A percentile compares a stretch with the other conserved stretches of the same genome.
Conservation (phyloP, 805 yeast species). For the Hanseniaspora meyeri region DNA sequence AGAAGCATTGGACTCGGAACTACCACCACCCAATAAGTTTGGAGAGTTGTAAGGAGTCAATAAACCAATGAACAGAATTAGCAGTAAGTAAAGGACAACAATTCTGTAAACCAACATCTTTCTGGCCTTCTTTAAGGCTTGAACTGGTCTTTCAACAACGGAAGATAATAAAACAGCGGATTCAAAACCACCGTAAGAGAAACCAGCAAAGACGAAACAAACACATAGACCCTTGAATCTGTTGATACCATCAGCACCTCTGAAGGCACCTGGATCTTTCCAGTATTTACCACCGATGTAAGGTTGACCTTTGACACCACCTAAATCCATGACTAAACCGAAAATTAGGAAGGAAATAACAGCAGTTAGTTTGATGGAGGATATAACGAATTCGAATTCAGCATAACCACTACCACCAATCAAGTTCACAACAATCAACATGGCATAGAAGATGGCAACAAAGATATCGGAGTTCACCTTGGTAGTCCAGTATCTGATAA, state of each 20-base stretch:
- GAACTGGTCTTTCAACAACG: constrained; percentile 38
- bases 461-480: constrained; percentile 40
- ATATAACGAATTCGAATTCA: constrained; percentile 52
- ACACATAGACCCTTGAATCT: constrained; percentile 46
- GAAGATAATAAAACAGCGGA: constrained; percentile 39
- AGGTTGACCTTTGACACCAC: constrained; percentile 42
- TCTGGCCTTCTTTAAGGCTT: constrained; percentile 41
- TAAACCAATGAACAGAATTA: constrained; percentile 45
- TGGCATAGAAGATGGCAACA: constrained; percentile 42
- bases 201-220: constrained; percentile 45
- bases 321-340: constrained; percentile 43
- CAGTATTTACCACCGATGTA: constrained; percentile 50
- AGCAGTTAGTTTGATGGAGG: constrained; percentile 43
- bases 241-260: constrained; percentile 27
- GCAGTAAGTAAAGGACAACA: constrained; percentile 39
- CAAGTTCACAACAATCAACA: constrained; percentile 41
- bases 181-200: constrained; percentile 52
- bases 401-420: constrained; percentile 56
- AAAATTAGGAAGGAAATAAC: constrained; percentile 47
- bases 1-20: constrained; percentile 34
- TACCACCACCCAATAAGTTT: constrained; percentile 31
- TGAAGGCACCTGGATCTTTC: constrained; percentile 47
- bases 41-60: constrained; percentile 42
- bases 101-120: constrained; percentile 44
- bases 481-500: constrained; percentile 41